Evolutionary conservation across 2,329 filamentous ascomycete species (phyloP).

Genomic region (Aspergillus quadrilineatus): DNA sequence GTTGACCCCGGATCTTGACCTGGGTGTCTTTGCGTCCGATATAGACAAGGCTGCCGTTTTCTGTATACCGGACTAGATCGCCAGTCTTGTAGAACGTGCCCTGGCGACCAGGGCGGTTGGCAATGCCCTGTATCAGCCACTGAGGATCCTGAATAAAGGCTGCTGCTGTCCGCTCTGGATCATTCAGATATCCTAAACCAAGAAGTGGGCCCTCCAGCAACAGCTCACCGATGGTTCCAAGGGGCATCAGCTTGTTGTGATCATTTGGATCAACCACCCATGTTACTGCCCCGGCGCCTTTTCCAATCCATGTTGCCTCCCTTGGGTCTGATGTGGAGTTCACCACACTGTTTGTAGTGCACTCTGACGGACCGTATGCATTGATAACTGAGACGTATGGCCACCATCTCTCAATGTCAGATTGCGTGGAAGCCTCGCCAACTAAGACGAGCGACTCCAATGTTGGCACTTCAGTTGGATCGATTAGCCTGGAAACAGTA

Average conservation of each 20-base stretch:
- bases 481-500: too few relatives aligned
- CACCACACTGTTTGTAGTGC: constrained; percentile 27
- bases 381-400: neutral
- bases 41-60: constrained; percentile 33
- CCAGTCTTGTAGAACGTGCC: constrained; percentile 41
- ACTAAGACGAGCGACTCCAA: neutral
- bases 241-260: constrained; percentile 37
- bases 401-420: neutral
- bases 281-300: constrained; percentile 29
- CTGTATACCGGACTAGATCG: constrained; percentile 38
- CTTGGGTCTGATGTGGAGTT: neutral
- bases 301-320: constrained; percentile 37
- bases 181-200: constrained; percentile 45
- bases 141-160: constrained; percentile 35
- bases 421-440: neutral
- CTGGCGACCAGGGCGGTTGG: constrained; percentile 39
- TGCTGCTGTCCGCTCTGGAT: constrained; percentile 32
- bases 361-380: constrained; percentile 23
- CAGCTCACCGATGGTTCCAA: constrained; percentile 50
- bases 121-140: constrained; percentile 28
- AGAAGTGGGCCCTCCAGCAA: constrained; percentile 48
- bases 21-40: too few relatives aligned
- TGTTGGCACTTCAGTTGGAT: too few relatives aligned
- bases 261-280: constrained; percentile 43
- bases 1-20: constrained; percentile 44